Evolutionary conservation across 1,139 yeast genomes (phyloP).

Genomic region (Pneumocystis jirovecii): DNA sequence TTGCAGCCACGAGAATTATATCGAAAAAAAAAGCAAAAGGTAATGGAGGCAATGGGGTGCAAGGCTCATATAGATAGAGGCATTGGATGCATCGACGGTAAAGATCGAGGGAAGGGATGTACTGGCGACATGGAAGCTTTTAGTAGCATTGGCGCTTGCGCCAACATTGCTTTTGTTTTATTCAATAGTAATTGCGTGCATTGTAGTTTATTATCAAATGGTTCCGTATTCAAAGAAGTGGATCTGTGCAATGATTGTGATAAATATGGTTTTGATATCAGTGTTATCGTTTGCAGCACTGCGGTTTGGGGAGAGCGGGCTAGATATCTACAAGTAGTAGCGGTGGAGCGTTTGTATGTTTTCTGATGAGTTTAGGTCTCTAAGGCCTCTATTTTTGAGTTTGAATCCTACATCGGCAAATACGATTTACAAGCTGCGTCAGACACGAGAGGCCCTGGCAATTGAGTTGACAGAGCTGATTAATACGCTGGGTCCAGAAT

Average conservation of each 20-base stretch:
- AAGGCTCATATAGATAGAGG: too few species aligned
- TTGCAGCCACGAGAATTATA: slow-evolving; percentile 56
- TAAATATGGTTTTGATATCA: slow-evolving; percentile 44
- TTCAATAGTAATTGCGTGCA: slow-evolving; percentile 49
- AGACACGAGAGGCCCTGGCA: slow-evolving; percentile 40
- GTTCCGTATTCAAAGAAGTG: slow-evolving; percentile 12
- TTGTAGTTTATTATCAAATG: slow-evolving; percentile 18
- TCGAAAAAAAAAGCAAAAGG: slow-evolving; percentile 50
- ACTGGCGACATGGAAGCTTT: slow-evolving; percentile 87
- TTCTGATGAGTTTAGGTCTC: slow-evolving; percentile 21
- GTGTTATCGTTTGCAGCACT: slow-evolving; percentile 74
- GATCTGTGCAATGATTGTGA: slow-evolving; percentile 30
- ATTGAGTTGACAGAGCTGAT: slow-evolving; percentile 50
- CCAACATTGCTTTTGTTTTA: slow-evolving; percentile 73
- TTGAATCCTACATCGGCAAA: slow-evolving; percentile 34
- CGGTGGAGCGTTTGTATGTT: neutral
- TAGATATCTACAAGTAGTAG: slow-evolving; percentile 54
- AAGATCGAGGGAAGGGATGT: slow-evolving; percentile 87
- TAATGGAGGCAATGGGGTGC: too few species aligned
- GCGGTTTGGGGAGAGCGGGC: slow-evolving; percentile 80
- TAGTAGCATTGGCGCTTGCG: slow-evolving; percentile 77
- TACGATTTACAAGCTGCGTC: slow-evolving; percentile 42
- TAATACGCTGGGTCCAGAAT: slow-evolving; percentile 57
- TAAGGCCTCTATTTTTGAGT: slow-evolving; percentile 69
- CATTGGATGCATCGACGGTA: slow-evolving; percentile 77